phyloP scores from a whole-genome alignment of 768 basidiomycete genomes.

The Lanmaoa pseudosensibilis region DNA sequence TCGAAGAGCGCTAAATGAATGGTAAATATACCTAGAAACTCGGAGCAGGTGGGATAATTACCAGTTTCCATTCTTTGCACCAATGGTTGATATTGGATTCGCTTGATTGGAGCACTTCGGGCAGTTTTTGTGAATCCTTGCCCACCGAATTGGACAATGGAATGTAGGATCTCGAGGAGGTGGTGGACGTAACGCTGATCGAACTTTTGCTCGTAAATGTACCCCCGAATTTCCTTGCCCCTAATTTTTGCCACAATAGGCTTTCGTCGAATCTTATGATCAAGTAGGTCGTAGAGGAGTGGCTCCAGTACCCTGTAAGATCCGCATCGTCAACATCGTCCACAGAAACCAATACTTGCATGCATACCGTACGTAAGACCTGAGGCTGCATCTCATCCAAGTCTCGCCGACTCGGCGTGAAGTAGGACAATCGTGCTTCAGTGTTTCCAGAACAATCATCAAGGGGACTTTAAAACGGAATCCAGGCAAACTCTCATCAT shows the following conservation, averaged over 20 bases:
- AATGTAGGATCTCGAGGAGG: conserved; percentile 73
- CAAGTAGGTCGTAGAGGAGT: conserved; percentile 72
- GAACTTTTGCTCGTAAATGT: conserved; percentile 69
- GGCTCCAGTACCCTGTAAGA: conserved; percentile 83
- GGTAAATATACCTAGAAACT: conserved; percentile 7
- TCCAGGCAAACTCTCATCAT: conserved; percentile 80
- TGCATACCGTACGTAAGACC: conserved; percentile 81
- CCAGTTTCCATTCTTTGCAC: conserved; percentile 60
- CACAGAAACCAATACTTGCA: neutral
- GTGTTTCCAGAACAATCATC: conserved; percentile 81
- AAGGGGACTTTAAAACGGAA: conserved; percentile 82
- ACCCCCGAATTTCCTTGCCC: conserved; percentile 67
- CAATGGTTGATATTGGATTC: conserved; percentile 64
- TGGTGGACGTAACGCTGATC: conserved; percentile 75
- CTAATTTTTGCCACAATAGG: conserved; percentile 51
- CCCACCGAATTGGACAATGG: conserved; percentile 83
- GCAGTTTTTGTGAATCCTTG: conserved; percentile 83
- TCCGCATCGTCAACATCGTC: neutral
- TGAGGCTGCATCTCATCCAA: conserved; percentile 95
- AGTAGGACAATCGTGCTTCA: conserved; percentile 73
- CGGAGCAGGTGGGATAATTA: conserved; percentile 31
- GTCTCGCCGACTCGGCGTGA: conserved; percentile 84
- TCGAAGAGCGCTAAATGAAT: conserved; percentile 36
- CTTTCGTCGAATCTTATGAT: conserved; percentile 61
- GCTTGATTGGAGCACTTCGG: conserved; percentile 58